phyloP scores from a whole-genome alignment of 495 filamentous ascomycete genomes.

The Aspergillus cavernicola region DNA sequence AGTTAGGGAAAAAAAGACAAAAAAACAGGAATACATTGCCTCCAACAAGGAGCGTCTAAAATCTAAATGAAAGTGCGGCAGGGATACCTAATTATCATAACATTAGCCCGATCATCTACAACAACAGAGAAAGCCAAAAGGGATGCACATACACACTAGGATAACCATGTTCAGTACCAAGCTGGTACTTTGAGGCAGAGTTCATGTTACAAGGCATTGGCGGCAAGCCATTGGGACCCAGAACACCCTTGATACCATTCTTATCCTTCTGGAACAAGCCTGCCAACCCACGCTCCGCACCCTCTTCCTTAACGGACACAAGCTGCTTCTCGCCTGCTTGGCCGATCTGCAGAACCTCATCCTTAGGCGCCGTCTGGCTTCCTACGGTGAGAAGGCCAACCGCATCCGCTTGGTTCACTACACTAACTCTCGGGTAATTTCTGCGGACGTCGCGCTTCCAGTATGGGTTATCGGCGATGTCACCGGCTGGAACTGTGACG shows the following conservation, averaged over 20 bases:
- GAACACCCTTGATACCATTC: constrained; percentile 57
- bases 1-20: neutral
- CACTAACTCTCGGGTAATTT: constrained; percentile 76
- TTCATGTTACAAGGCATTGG: constrained; percentile 71
- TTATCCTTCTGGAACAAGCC: constrained; percentile 68
- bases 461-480: constrained; percentile 96
- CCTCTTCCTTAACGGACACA: constrained; percentile 74
- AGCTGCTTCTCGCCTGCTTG: constrained; percentile 79
- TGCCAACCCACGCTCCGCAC: constrained; percentile 64
- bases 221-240: constrained; percentile 73
- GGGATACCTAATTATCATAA: constrained; percentile 38
- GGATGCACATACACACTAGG: constrained; percentile 44
- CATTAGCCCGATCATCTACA: constrained; percentile 19
- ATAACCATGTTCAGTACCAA: constrained; percentile 45
- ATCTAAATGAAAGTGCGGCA: constrained; percentile 51
- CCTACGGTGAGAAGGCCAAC: constrained; percentile 84
- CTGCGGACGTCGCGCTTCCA: constrained; percentile 92
- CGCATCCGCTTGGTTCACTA: constrained; percentile 78
- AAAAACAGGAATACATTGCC: constrained; percentile 1
- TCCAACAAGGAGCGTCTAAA: neutral
- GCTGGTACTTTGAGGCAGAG: constrained; percentile 41
- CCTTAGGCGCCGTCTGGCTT: constrained; percentile 73
- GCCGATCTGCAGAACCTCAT: constrained; percentile 71
- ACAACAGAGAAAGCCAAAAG: neutral
- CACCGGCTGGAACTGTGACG: constrained; percentile 84